Conservation (phyloP, 2,329 filamentous ascomycete genomes). For the Eurotiales sp. region DNA sequence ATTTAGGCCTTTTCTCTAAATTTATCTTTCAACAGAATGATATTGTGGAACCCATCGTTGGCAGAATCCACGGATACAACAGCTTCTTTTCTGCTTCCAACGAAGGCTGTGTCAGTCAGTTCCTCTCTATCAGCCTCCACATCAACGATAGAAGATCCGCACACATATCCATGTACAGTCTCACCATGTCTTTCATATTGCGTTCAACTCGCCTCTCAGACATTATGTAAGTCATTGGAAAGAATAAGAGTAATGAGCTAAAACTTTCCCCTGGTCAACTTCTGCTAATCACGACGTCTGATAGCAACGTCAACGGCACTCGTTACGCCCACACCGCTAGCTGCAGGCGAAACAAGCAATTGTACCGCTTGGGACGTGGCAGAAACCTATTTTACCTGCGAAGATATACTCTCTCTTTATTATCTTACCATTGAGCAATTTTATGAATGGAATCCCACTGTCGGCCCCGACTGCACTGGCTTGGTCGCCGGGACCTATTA, state of each 20-base stretch:
- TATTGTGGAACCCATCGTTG: slow-evolving; percentile 4
- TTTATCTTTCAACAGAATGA: not conserved
- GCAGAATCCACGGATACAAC: not conserved
- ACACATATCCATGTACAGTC: not conserved
- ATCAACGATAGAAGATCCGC: not conserved
- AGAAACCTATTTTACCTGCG: not conserved
- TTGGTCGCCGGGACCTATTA: slow-evolving; percentile 21
- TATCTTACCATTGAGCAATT: not conserved
- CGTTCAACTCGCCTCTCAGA: not conserved
- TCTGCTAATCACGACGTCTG: no score
- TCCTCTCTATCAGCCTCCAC: no score
- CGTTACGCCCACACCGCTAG: not conserved
- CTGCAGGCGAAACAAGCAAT: not conserved
- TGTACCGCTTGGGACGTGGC: not conserved
- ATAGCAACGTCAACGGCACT: not conserved
- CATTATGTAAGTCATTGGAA: not conserved
- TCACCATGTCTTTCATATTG: slow-evolving; percentile 1
- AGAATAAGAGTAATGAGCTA: no score
- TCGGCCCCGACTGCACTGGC: slow-evolving; percentile 22
- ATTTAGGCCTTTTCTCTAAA: no score
- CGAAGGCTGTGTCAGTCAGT: not conserved
- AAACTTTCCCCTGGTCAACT: no score
- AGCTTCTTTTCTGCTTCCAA: not conserved
- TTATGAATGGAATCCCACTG: slow-evolving; percentile 23
- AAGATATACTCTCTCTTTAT: not conserved